Base-by-base conservation (phyloP, 2,329 filamentous ascomycete species). In the Immersiporthe knoxdaviesiana region DNA sequence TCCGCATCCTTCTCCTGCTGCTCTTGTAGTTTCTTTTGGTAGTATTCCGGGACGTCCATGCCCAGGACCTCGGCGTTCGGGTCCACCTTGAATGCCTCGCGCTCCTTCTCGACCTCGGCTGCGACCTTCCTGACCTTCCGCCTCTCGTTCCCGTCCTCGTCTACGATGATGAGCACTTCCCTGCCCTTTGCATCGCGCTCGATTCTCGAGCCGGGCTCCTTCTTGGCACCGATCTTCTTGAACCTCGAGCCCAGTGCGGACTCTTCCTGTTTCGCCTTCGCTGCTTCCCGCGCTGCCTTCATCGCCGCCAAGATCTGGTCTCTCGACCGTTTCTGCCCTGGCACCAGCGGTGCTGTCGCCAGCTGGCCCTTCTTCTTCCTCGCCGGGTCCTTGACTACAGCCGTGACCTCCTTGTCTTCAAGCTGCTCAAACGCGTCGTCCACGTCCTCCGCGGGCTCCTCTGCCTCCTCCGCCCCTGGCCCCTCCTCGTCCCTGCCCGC, bases 231-330 rank as follows among this genome's bases (percentile, higher is more conserved):
- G 66, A 92, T 88, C 79, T 89, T 91, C 72, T 85, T 90, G 78
- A 92, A 92, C 65, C 83, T 87, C 16, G 84, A 81, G 0, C 88
- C 87, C 8, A 92, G 77, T 2, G 80, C 78, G 0, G 85, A 84
- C 65, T 85, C 83, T 68, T 82, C 77, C 71, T 84, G 79, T 39
- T 65, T 68, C 0, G 83, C 83, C 73, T 88, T 88, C 32, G 88
- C 87, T 1, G 88, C 88, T 66, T 85, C 82, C 70, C 89, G 82
- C 2, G 87, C 82, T 1, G 88, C 88, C 75, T 90, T 91, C 74
- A 91, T 78, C 66, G 91, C 89, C 1, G 89, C 90, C 60, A 92
- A 72, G 54, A 92, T 90, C 73, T 91, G 89, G 73, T 91, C 85
- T 69, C 90, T 81, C 30, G 87, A 88, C 71, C 89, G 81, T 74